Conservation (phyloP, 805 yeast species). For the Teunomyces lycoperdinae region DNA sequence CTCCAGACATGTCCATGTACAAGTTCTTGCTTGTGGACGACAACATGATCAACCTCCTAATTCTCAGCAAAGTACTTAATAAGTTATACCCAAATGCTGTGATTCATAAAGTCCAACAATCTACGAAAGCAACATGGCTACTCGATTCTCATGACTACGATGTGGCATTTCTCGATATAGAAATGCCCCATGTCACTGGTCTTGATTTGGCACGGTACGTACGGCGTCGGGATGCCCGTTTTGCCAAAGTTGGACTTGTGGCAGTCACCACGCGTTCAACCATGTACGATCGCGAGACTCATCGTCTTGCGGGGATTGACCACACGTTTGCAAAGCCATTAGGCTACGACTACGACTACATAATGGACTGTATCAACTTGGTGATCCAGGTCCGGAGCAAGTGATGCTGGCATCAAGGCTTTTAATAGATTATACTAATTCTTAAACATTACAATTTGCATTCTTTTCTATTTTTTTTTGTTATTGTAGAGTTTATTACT, state of each 20-base stretch:
- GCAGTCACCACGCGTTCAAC: slow-evolving; percentile 40
- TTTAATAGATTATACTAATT: not conserved
- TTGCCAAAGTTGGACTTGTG: slow-evolving; percentile 27
- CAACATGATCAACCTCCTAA: slow-evolving; percentile 38
- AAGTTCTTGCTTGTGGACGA: slow-evolving; percentile 38
- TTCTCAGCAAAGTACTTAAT: slow-evolving; percentile 28
- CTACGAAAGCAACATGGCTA: slow-evolving; percentile 23
- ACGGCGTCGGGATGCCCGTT: slow-evolving; percentile 6
- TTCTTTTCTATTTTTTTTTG: not conserved
- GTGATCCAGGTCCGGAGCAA: slow-evolving; percentile 9
- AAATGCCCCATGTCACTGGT: slow-evolving; percentile 44
- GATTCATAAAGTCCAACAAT: slow-evolving; percentile 28
- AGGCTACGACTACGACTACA: slow-evolving; percentile 15
- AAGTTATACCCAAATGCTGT: slow-evolving; percentile 34
- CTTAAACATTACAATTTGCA: not conserved
- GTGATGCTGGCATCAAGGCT: slow-evolving; percentile 1
- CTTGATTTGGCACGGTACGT: slow-evolving; percentile 29
- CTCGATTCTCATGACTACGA: slow-evolving; percentile 20
- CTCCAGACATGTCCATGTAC: slow-evolving; percentile 13
- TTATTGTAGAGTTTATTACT: not conserved
- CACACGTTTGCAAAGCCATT: slow-evolving; percentile 42
- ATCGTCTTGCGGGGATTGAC: slow-evolving; percentile 37
- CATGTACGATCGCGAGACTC: slow-evolving; percentile 26
- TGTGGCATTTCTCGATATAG: slow-evolving; percentile 41
- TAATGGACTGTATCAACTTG: slow-evolving; percentile 16